phyloP scores from a whole-genome alignment of 192 early-diverging fungal genomes.

The Rhizophlyctis rosea region DNA sequence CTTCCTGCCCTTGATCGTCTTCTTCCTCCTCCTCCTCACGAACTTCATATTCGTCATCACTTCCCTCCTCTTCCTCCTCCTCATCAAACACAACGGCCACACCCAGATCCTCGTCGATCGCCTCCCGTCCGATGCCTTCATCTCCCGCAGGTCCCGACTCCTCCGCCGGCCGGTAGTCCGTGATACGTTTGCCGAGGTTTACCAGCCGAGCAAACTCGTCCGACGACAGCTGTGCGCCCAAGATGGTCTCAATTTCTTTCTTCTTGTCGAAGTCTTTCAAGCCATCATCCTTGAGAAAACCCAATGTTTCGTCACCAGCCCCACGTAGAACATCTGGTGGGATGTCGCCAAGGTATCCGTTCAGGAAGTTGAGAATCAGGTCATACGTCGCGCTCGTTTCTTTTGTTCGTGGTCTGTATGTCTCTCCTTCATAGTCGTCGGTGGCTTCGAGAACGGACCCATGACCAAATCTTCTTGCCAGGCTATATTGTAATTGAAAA shows the following conservation, averaged over 20 bases:
- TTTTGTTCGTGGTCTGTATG: conserved; percentile 84
- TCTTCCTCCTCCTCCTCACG: conserved; percentile 39
- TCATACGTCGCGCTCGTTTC: conserved; percentile 90
- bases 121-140: conserved; percentile 45
- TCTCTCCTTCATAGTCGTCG: conserved; percentile 77
- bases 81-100: conserved; percentile 97
- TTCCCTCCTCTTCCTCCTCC: conserved; percentile 82
- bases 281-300: conserved; percentile 77
- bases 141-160: conserved; percentile 55
- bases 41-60: conserved; percentile 58
- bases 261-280: conserved; percentile 89
- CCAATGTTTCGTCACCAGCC: conserved; percentile 82
- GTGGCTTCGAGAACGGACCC: conserved; percentile 79
- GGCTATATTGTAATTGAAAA: too few relatives aligned
- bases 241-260: conserved; percentile 71
- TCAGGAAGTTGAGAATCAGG: conserved; percentile 79
- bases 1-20: conserved; percentile 30
- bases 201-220: conserved; percentile 86
- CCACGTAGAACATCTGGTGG: conserved; percentile 86
- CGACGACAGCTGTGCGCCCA: conserved; percentile 63
- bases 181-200: conserved; percentile 91
- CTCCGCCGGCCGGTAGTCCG: conserved; percentile 72
- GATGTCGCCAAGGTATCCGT: conserved; percentile 76
- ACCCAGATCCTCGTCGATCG: conserved; percentile 79
- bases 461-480: conserved; percentile 61